phyloP scores from a whole-genome alignment of 2,329 filamentous ascomycete species.

The Aspergillus carbonarius region DNA sequence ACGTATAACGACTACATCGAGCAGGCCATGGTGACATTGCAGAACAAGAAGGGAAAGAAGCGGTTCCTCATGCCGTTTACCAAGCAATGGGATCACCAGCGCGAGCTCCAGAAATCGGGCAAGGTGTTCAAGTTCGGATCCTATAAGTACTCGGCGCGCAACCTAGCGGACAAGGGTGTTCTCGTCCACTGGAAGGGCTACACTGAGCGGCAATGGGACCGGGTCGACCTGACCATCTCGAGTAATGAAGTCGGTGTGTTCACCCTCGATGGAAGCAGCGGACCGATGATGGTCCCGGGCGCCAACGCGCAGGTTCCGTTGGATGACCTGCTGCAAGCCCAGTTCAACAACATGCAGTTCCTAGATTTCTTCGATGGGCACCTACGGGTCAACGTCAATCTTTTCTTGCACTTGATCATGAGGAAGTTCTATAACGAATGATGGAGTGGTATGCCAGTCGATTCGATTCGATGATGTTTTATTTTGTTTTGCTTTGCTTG shows the following conservation, averaged over 20 bases:
- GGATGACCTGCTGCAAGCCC: constrained; percentile 90
- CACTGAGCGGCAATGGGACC: constrained; percentile 78
- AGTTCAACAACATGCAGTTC: constrained; percentile 96
- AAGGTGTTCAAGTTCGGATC: constrained; percentile 96
- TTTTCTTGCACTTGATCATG: constrained; percentile 94
- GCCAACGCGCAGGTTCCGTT: constrained; percentile 85
- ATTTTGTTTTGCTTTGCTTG: constrained; percentile 10
- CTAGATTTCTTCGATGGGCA: constrained; percentile 90
- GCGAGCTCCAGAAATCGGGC: constrained; percentile 87
- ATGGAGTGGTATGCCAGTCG: constrained; percentile 9
- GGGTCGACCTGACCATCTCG: constrained; percentile 89
- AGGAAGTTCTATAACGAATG: constrained; percentile 86
- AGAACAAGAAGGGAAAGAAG: constrained; percentile 95
- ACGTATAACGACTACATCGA: constrained; percentile 99
- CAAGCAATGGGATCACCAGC: constrained; percentile 97
- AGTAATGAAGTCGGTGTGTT: constrained; percentile 95
- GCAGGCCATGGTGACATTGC: constrained; percentile 93
- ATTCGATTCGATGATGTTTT: constrained; percentile 15
- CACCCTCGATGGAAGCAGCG: constrained; percentile 83
- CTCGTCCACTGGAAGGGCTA: constrained; percentile 89
- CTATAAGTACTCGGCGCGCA: constrained; percentile 92
- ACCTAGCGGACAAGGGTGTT: constrained; percentile 88
- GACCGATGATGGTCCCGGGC: constrained; percentile 93
- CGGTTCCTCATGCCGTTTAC: constrained; percentile 94
- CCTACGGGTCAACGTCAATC: constrained; percentile 89